Conservation (phyloP, 768 basidiomycete genomes). For the Solioccasus polychromus region DNA sequence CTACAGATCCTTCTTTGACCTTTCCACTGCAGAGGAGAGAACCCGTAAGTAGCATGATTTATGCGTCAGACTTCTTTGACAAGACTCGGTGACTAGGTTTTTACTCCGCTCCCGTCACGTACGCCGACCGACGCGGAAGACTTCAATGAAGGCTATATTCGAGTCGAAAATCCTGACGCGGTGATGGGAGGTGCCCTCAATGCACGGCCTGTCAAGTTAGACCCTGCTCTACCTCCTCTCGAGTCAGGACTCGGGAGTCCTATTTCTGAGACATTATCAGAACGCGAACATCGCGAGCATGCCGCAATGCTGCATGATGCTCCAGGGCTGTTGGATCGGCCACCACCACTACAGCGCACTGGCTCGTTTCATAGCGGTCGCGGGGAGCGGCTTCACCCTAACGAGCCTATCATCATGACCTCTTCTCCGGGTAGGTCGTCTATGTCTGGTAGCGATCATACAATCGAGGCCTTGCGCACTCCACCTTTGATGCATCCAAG, state of each 20-base stretch:
- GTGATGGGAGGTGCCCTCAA: slow-evolving; percentile 33
- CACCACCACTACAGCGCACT: slow-evolving; percentile 14
- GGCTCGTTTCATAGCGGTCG: slow-evolving; percentile 23
- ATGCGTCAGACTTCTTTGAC: slow-evolving; percentile 8
- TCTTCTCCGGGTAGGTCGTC: slow-evolving; percentile 19
- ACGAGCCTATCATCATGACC: slow-evolving; percentile 23
- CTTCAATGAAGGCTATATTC: slow-evolving; percentile 30
- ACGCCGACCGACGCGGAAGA: slow-evolving; percentile 32
- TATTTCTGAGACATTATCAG: slow-evolving; percentile 21
- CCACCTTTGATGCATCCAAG: slow-evolving; percentile 19
- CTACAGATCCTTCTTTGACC: slow-evolving; percentile 10
- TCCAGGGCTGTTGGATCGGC: slow-evolving; percentile 24
- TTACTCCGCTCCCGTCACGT: slow-evolving; percentile 33
- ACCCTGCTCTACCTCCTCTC: slow-evolving; percentile 21
- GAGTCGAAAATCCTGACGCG: slow-evolving; percentile 30
- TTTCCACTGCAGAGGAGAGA: slow-evolving; percentile 26
- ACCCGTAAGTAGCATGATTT: slow-evolving; percentile 23
- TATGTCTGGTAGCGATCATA: slow-evolving; percentile 28
- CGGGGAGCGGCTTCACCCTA: slow-evolving; percentile 12
- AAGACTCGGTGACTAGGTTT: slow-evolving; percentile 19
- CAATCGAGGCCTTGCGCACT: slow-evolving; percentile 28
- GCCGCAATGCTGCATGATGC: slow-evolving; percentile 15
- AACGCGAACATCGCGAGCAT: slow-evolving; percentile 23
- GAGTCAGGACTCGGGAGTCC: slow-evolving; percentile 16
- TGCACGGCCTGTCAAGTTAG: slow-evolving; percentile 28